A percentile compares a stretch with the other conserved stretches of the same genome.
phyloP scores from a whole-genome alignment of 1,139 yeast genomes.

The Kodamaea suecica region DNA sequence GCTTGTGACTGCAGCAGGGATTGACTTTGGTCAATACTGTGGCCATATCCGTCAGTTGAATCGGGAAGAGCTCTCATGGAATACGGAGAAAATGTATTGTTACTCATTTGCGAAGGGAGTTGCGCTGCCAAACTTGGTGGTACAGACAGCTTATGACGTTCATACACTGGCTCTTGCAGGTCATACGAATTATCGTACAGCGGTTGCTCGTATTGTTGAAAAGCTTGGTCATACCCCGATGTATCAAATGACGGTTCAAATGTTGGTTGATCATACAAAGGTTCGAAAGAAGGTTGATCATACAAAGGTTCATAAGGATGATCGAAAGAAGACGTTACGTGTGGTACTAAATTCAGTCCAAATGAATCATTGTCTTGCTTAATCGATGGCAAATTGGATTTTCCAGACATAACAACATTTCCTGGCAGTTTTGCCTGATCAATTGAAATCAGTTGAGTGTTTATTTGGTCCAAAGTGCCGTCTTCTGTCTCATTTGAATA shows the following conservation, averaged over 20 bases:
- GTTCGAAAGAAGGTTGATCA: slow-evolving; percentile 2
- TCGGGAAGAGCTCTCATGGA: neutral
- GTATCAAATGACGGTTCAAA: neutral
- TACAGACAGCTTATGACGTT: slow-evolving; percentile 1
- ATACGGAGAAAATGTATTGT: neutral
- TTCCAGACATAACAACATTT: too few relatives aligned
- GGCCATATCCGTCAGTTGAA: neutral
- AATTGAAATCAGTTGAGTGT: slow-evolving; percentile 11
- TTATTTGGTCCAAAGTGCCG: slow-evolving; percentile 10
- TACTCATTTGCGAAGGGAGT: slow-evolving; percentile 1
- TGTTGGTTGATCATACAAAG: slow-evolving; percentile 4
- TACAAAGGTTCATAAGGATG: slow-evolving; percentile 1
- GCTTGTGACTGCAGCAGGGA: slow-evolving; percentile 4
- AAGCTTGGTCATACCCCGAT: too few relatives aligned
- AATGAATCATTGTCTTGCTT: neutral
- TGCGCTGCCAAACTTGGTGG: slow-evolving; percentile 1
- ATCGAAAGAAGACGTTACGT: too few relatives aligned
- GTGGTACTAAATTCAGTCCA: too few relatives aligned
- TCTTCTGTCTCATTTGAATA: slow-evolving; percentile 19
- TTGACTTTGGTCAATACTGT: neutral
- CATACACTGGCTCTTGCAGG: too few relatives aligned
- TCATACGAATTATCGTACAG: neutral
- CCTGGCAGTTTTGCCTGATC: too few relatives aligned
- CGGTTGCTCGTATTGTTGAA: too few relatives aligned
- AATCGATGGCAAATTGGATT: too few relatives aligned